These are phyloP conservation scores for Suillus lakei DNA, from an alignment of 768 basidiomycete species.

Conservation along the genomic window DNA sequence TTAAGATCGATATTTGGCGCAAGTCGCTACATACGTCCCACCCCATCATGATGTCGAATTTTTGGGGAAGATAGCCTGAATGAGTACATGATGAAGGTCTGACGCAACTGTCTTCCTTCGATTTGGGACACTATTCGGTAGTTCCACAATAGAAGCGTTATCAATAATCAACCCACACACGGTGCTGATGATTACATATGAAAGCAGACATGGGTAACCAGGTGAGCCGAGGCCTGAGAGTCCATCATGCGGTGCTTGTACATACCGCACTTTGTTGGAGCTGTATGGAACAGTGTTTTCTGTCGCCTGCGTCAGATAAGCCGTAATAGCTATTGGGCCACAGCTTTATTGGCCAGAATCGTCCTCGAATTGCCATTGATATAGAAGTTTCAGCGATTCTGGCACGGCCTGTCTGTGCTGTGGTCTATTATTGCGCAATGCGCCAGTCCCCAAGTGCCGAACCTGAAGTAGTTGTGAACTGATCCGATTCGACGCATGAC, in stretches of 20 bases:
- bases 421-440: neutral
- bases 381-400: too few species aligned
- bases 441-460: neutral
- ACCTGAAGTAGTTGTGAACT: neutral
- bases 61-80: conserved; percentile 26
- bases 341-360: too few species aligned
- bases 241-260: neutral
- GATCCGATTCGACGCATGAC: neutral
- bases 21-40: conserved; percentile 26
- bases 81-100: neutral
- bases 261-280: neutral
- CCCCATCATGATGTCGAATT: conserved; percentile 27
- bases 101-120: neutral
- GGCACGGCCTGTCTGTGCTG: neutral
- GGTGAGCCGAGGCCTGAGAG: neutral
- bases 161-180: neutral
- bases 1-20: conserved; percentile 27
- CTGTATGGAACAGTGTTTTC: neutral
- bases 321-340: too few species aligned
- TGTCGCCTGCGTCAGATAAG: too few species aligned
- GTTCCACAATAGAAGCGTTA: neutral
- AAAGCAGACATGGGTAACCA: neutral
- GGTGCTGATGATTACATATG: neutral
- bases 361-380: neutral
- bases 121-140: neutral